phyloP scores from a whole-genome alignment of 2,329 filamentous ascomycete species.

The Phaeosphaeriaceae sp. region DNA sequence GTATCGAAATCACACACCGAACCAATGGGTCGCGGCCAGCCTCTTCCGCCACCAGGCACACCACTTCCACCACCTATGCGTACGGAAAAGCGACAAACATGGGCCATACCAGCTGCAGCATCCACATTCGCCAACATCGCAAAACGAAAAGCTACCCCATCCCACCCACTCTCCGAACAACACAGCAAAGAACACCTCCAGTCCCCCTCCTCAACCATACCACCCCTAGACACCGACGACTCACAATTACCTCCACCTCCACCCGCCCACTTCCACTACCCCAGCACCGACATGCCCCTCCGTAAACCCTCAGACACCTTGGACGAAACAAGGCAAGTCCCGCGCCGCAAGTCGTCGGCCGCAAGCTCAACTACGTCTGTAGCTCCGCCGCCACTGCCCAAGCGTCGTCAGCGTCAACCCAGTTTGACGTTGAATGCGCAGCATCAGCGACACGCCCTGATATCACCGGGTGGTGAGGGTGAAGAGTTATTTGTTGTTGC shows the following conservation, averaged over 20 bases:
- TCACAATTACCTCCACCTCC: neutral
- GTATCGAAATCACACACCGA: constrained; percentile 55
- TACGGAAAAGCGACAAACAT: constrained; percentile 57
- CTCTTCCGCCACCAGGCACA: constrained; percentile 79
- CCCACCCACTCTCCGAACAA: constrained; percentile 8
- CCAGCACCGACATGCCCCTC: neutral
- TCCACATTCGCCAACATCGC: constrained; percentile 53
- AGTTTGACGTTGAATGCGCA: constrained; percentile 18
- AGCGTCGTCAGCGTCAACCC: constrained; percentile 49
- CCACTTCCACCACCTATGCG: constrained; percentile 75
- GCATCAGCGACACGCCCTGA: constrained; percentile 4
- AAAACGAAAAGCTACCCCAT: constrained; percentile 63
- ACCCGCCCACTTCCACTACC: constrained; percentile 2
- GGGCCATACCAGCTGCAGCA: constrained; percentile 58
- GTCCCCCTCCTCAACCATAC: constrained; percentile 1
- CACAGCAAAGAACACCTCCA: constrained; percentile 16
- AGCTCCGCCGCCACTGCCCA: constrained; percentile 57
- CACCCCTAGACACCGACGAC: too few species aligned
- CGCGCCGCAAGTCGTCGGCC: constrained; percentile 17
- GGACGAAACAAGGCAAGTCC: constrained; percentile 1
- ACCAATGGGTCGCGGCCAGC: constrained; percentile 83
- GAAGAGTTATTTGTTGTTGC: constrained; percentile 40
- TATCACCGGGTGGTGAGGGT: constrained; percentile 10
- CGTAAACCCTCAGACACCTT: neutral
- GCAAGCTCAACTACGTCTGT: constrained; percentile 17